phyloP scores from a whole-genome alignment of 2,329 filamentous ascomycete genomes.

The Neurospora sp. region DNA sequence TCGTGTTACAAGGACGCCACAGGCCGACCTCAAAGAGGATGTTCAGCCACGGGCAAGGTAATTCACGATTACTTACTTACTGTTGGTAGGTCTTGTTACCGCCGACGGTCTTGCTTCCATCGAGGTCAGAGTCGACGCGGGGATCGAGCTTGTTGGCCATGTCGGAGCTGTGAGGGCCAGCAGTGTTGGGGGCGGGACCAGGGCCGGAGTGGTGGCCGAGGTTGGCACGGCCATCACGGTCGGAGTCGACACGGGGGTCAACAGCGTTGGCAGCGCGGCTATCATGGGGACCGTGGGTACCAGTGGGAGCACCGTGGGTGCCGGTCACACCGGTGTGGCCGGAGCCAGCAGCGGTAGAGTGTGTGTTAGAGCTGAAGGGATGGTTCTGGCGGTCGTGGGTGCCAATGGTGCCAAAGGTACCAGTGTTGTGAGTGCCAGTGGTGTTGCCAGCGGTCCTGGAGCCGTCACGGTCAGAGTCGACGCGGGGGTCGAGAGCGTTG shows the following conservation, averaged over 20 bases:
- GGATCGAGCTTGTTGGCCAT: conserved; percentile 46
- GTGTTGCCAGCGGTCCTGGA: conserved; percentile 9
- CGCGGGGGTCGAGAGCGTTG: conserved; percentile 39
- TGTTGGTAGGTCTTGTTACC: conserved; percentile 39
- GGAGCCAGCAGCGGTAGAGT: conserved; percentile 7
- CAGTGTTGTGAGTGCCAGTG: conserved; percentile 16
- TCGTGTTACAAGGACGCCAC: not conserved
- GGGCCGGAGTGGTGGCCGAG: conserved; percentile 18
- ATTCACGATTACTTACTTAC: conserved; percentile 28
- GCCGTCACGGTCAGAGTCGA: conserved; percentile 34
- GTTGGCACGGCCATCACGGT: conserved; percentile 30
- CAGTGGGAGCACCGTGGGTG: conserved; percentile 17
- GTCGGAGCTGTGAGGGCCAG: conserved; percentile 43
- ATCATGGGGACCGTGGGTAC: conserved; percentile 28
- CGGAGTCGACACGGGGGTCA: conserved; percentile 39
- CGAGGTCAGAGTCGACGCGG: conserved; percentile 44
- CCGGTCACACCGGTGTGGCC: conserved; percentile 14
- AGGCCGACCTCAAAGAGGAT: not conserved
- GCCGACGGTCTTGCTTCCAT: conserved; percentile 44
- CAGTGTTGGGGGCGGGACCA: conserved; percentile 34
- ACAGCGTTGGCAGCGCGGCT: conserved; percentile 32
- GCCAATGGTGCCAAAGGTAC: conserved; percentile 31
- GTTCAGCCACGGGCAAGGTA: not conserved
- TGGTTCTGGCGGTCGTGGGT: conserved; percentile 13
- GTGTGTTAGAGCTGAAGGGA: conserved; percentile 6